A percentile compares a stretch with the other conserved stretches of the same genome.
These are phyloP conservation scores for Spatholobus suberectus DNA, from an alignment of 306 rosid genomes.

Conservation along the genomic window DNA sequence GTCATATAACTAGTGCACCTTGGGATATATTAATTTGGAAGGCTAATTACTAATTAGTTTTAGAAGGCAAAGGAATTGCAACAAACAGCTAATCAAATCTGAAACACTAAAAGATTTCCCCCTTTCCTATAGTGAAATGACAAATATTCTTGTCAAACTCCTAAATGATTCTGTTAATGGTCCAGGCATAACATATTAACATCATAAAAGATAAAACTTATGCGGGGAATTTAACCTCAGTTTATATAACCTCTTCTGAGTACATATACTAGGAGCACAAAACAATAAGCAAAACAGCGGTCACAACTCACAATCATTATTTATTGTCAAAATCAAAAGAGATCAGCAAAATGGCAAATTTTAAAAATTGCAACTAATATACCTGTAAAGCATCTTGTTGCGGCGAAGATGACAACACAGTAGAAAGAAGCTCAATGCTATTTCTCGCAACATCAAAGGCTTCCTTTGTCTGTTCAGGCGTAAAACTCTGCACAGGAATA, in stretches of 20 bases:
- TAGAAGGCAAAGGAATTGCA: too few species aligned
- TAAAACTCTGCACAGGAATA: constrained; percentile 63
- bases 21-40: too few species aligned
- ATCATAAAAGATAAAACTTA: background rate
- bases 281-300: too few species aligned
- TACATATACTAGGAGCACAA: background rate
- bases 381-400: constrained; percentile 90
- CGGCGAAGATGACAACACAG: constrained; percentile 92
- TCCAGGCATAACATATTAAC: background rate
- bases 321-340: background rate
- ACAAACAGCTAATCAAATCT: constrained; percentile 22
- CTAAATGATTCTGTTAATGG: constrained; percentile 7
- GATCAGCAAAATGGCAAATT: background rate
- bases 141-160: background rate
- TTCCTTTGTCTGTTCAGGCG: constrained; percentile 87
- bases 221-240: background rate
- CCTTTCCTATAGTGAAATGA: background rate
- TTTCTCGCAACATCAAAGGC: constrained; percentile 96
- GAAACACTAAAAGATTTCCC: background rate
- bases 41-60: too few species aligned
- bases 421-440: constrained; percentile 88
- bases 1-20: constrained; percentile 11
- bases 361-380: background rate
- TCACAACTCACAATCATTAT: too few species aligned
- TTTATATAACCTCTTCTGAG: background rate